Conservation (phyloP, 208 protist genomes). For the Acanthamoeba royreba region DNA sequence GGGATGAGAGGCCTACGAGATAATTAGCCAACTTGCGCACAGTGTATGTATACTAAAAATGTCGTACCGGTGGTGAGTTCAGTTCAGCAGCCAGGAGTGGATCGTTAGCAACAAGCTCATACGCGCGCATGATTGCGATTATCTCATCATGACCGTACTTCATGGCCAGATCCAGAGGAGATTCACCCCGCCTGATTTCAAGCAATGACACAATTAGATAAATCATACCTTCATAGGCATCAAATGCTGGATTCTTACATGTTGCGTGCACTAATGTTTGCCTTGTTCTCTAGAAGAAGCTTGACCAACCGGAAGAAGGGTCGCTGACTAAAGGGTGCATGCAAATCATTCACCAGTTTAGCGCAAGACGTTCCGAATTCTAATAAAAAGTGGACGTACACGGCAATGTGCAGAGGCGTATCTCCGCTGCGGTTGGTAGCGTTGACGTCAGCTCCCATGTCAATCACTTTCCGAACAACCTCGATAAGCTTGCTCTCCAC, state of each 20-base stretch:
- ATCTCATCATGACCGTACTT: neutral
- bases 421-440: neutral
- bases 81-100: neutral
- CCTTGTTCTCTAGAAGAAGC: neutral
- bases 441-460: neutral
- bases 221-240: neutral
- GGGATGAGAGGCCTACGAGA: too few species aligned
- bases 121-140: neutral
- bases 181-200: neutral
- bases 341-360: neutral
- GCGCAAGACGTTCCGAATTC: neutral
- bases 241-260: neutral
- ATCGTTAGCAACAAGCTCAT: constrained; percentile 21
- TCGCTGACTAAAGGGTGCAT: neutral
- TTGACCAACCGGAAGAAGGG: neutral
- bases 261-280: neutral
- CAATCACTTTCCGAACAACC: neutral
- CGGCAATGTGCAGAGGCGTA: neutral
- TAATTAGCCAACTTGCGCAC: neutral
- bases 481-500: neutral
- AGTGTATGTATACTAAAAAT: too few species aligned
- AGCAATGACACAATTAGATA: neutral
- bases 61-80: neutral
- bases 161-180: neutral
- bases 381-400: neutral